These are phyloP conservation scores for Tolypocladium ovalisporum DNA, from an alignment of 2,329 filamentous ascomycete species.

Conservation along the genomic window DNA sequence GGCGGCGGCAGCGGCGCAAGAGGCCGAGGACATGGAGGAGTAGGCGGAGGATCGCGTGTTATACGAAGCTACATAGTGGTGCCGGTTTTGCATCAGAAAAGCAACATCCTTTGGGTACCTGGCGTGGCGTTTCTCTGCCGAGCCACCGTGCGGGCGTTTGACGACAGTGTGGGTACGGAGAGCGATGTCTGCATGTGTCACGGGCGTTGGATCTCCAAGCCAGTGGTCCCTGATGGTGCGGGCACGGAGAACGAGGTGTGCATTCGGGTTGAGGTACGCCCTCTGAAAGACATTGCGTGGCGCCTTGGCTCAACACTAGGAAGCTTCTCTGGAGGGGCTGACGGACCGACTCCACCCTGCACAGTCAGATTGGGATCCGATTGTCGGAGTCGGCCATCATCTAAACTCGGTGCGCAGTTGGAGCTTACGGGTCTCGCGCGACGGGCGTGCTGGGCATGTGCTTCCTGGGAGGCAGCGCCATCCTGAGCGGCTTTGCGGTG, in stretches of 20 bases:
- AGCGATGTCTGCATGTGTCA: too few species aligned
- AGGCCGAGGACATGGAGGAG: slow-evolving; percentile 18
- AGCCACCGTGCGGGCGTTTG: not conserved
- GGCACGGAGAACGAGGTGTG: too few species aligned
- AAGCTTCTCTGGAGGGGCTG: too few species aligned
- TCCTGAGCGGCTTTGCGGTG: slow-evolving; percentile 29
- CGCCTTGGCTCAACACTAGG: not conserved
- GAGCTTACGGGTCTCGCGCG: slow-evolving; percentile 33
- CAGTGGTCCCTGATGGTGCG: too few species aligned
- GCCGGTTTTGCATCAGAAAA: slow-evolving; percentile 1
- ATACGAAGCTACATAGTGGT: slow-evolving; percentile 1
- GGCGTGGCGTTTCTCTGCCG: not conserved
- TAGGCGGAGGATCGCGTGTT: not conserved
- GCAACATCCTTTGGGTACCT: not conserved
- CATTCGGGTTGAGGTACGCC: not conserved
- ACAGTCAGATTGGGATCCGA: not conserved
- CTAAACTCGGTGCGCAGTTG: too few species aligned
- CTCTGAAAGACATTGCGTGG: not conserved
- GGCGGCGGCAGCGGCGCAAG: slow-evolving; percentile 16
- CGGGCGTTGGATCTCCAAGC: not conserved
- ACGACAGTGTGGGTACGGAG: not conserved
- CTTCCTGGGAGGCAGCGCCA: slow-evolving; percentile 36
- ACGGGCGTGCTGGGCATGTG: slow-evolving; percentile 37
- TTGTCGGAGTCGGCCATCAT: slow-evolving; percentile 40
- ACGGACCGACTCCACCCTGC: not conserved